A percentile compares a stretch with the other conserved stretches of the same genome.
phyloP scores from a whole-genome alignment of 768 basidiomycete genomes.

The Agaricus sinodeliciosus region DNA sequence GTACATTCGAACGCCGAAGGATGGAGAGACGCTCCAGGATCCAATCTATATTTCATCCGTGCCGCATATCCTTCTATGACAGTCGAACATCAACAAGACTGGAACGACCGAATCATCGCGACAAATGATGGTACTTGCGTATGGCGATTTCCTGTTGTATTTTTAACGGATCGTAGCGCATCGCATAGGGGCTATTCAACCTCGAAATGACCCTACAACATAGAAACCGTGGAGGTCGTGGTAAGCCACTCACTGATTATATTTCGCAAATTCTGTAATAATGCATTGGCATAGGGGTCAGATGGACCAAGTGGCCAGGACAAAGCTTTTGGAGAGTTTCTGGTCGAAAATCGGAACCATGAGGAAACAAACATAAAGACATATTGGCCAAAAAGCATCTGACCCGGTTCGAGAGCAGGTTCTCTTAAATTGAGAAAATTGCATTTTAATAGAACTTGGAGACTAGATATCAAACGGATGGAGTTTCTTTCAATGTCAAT shows the following conservation, averaged over 20 bases:
- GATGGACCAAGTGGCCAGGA: background rate
- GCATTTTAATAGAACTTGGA: too few species aligned
- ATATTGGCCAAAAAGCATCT: too few species aligned
- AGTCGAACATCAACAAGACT: slow-evolving; percentile 65
- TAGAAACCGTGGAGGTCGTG: background rate
- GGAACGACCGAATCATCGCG: slow-evolving; percentile 50
- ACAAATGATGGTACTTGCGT: slow-evolving; percentile 37
- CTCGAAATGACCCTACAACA: background rate
- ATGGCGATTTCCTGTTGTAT: slow-evolving; percentile 65
- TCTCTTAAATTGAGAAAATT: too few species aligned
- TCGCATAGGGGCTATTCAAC: slow-evolving; percentile 53
- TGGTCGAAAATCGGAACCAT: background rate
- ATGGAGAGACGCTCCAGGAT: slow-evolving; percentile 74
- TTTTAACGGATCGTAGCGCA: slow-evolving; percentile 73
- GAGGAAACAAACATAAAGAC: too few species aligned
- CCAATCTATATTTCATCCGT: slow-evolving; percentile 73
- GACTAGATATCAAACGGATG: background rate
- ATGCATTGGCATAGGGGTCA: background rate
- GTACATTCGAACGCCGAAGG: slow-evolving; percentile 48
- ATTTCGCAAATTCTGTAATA: background rate
- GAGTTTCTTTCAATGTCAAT: background rate
- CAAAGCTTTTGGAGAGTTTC: background rate
- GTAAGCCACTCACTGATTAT: background rate
- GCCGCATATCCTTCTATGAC: slow-evolving; percentile 65
- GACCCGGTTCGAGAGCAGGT: too few species aligned